Conservation (phyloP, 257 asterid species). For the Solanum chilense region DNA sequence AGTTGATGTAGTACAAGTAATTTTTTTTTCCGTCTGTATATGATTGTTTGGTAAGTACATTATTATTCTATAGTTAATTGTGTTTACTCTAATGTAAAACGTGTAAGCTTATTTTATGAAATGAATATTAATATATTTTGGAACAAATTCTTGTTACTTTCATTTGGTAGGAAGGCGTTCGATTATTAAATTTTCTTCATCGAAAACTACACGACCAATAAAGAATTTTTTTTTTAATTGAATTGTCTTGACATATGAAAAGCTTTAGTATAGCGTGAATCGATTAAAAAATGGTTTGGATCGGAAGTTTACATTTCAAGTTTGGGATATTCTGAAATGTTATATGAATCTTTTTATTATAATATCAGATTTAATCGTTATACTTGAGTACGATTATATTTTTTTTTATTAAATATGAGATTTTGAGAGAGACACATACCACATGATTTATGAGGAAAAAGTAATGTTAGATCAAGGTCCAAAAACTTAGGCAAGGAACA, state of each 20-base stretch:
- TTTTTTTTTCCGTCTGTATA: background rate
- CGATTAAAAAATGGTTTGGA: background rate
- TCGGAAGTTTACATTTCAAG: background rate
- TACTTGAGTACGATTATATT: fast-evolving
- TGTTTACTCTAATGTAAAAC: background rate
- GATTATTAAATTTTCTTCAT: background rate
- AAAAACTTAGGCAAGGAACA: background rate
- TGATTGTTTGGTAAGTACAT: background rate
- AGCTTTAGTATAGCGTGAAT: background rate
- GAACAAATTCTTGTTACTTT: background rate
- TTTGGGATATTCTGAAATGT: background rate
- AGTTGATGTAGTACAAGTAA: background rate
- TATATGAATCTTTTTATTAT: background rate
- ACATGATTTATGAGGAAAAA: background rate
- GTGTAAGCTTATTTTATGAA: background rate
- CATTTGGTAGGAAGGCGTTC: background rate
- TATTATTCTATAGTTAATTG: background rate
- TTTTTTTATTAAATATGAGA: background rate
- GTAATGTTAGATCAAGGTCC: background rate
- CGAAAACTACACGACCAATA: background rate
- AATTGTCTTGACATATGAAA: background rate
- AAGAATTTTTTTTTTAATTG: background rate
- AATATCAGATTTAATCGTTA: background rate
- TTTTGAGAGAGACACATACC: background rate
- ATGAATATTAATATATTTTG: background rate